A percentile compares a stretch with the other conserved stretches of the same genome.
phyloP scores from a whole-genome alignment of 1,139 yeast species.

The Kurtzmaniella natalensis region DNA sequence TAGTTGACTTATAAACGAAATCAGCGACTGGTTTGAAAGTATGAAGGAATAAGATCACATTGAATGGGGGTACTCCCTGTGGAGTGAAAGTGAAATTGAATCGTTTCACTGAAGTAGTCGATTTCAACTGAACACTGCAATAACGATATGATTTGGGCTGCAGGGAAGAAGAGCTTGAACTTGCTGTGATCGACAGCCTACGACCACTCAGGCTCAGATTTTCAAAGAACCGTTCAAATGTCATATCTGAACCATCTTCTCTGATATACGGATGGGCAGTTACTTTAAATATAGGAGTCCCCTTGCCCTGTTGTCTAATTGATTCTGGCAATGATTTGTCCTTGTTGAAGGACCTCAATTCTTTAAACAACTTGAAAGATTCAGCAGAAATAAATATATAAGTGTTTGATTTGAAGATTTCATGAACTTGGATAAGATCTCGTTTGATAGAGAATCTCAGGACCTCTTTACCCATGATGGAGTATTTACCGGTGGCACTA shows the following conservation, averaged over 20 bases:
- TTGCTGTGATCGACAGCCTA: conserved; percentile 15
- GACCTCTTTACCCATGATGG: conserved; percentile 15
- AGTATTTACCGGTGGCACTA: conserved; percentile 3
- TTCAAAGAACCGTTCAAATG: conserved; percentile 31
- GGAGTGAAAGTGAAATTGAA: conserved; percentile 27
- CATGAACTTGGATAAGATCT: conserved; percentile 26
- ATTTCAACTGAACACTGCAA: conserved; percentile 31
- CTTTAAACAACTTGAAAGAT: conserved; percentile 29
- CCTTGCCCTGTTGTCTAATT: conserved; percentile 28
- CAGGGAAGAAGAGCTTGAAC: conserved; percentile 13
- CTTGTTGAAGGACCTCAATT: conserved; percentile 21
- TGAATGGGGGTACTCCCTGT: conserved; percentile 14
- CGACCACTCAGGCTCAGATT: conserved; percentile 18
- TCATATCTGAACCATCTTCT: conserved; percentile 33
- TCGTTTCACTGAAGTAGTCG: conserved; percentile 25
- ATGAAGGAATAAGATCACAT: conserved; percentile 31
- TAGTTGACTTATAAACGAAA: conserved; percentile 31
- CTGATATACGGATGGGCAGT: conserved; percentile 32
- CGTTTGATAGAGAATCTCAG: conserved; percentile 26
- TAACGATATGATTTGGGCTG: conserved; percentile 22
- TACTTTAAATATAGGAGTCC: conserved; percentile 36
- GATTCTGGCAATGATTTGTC: conserved; percentile 28
- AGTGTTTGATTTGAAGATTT: conserved; percentile 26
- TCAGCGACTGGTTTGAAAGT: conserved; percentile 39
- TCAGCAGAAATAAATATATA: conserved; percentile 27